phyloP scores from a whole-genome alignment of 2,329 filamentous ascomycete species.

The Peltaster fructicola region DNA sequence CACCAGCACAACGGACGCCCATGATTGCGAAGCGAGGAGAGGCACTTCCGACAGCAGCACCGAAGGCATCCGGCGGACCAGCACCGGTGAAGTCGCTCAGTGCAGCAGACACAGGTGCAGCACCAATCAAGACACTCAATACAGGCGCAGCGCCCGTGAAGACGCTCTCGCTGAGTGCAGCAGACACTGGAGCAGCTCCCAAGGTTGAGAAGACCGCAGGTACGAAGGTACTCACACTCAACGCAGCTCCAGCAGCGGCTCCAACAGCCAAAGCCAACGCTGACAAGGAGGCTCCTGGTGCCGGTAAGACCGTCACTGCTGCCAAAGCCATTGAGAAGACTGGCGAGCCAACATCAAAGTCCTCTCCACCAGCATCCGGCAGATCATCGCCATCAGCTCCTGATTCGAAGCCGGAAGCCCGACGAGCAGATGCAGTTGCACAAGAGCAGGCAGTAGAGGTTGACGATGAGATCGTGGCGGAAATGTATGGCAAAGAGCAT shows the following conservation, averaged over 20 bases:
- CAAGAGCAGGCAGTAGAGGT: constrained; percentile 65
- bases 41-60: constrained; percentile 29
- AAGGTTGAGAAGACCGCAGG: constrained; percentile 35
- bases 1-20: constrained; percentile 34
- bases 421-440: constrained; percentile 66
- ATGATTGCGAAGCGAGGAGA: constrained; percentile 47
- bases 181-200: constrained; percentile 30
- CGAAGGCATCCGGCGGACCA: constrained; percentile 24
- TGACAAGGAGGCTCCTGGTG: constrained; percentile 37
- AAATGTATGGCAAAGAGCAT: constrained; percentile 88
- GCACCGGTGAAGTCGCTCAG: constrained; percentile 31
- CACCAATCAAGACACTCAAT: constrained; percentile 41
- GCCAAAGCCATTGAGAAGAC: constrained; percentile 86
- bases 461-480: constrained; percentile 71
- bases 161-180: constrained; percentile 39
- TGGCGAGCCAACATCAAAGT: constrained; percentile 45
- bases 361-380: constrained; percentile 65
- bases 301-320: constrained; percentile 69
- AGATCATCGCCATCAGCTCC: constrained; percentile 53
- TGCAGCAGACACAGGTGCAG: constrained; percentile 41
- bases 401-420: constrained; percentile 37
- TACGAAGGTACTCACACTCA: constrained; percentile 60
- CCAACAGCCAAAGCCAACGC: constrained; percentile 30
- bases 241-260: constrained; percentile 26
- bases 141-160: constrained; percentile 34